A percentile compares a stretch with the other conserved stretches of the same genome.
These are phyloP conservation scores for Skeletonema tropicum DNA, from an alignment of 108 stramenopile species.

Conservation along the genomic window DNA sequence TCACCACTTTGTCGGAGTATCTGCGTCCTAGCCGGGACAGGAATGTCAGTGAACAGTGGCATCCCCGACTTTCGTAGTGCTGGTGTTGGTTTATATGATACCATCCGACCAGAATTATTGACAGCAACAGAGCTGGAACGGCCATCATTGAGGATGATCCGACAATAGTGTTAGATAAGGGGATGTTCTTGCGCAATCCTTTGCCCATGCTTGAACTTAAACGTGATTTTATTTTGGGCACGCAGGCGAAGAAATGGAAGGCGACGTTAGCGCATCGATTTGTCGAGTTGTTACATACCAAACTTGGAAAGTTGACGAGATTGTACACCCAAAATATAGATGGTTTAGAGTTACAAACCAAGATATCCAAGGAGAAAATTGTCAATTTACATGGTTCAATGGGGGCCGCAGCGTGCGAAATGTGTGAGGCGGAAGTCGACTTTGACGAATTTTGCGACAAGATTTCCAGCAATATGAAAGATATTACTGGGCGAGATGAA, in stretches of 20 bases:
- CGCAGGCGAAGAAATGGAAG: constrained; percentile 66
- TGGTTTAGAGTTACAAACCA: constrained; percentile 63
- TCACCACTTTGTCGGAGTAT: constrained; percentile 55
- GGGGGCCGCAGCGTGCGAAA: constrained; percentile 81
- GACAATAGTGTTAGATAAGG: constrained; percentile 67
- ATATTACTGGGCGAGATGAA: constrained; percentile 67
- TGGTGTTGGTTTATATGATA: constrained; percentile 62
- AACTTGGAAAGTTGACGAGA: constrained; percentile 56
- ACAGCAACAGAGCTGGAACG: constrained; percentile 53
- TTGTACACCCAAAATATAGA: constrained; percentile 77
- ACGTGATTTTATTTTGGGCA: constrained; percentile 84
- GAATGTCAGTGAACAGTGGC: constrained; percentile 68
- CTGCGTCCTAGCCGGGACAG: constrained; percentile 77
- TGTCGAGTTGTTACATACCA: constrained; percentile 72
- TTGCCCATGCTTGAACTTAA: constrained; percentile 87
- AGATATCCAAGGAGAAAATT: constrained; percentile 66
- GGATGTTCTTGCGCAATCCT: constrained; percentile 80
- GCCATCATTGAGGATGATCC: constrained; percentile 59
- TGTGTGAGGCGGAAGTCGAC: constrained; percentile 59
- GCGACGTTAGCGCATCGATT: constrained; percentile 89
- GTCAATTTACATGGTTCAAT: constrained; percentile 89
- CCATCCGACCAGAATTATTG: constrained; percentile 58
- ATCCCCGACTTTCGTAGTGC: constrained; percentile 80
- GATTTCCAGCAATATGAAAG: constrained; percentile 71
- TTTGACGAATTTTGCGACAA: constrained; percentile 62